Percentiles rank a stretch among this genome's conserved stretches.
Evolutionary conservation across 768 basidiomycete species (phyloP).

Genomic region (Rubroboletus pulcherrimus): DNA sequence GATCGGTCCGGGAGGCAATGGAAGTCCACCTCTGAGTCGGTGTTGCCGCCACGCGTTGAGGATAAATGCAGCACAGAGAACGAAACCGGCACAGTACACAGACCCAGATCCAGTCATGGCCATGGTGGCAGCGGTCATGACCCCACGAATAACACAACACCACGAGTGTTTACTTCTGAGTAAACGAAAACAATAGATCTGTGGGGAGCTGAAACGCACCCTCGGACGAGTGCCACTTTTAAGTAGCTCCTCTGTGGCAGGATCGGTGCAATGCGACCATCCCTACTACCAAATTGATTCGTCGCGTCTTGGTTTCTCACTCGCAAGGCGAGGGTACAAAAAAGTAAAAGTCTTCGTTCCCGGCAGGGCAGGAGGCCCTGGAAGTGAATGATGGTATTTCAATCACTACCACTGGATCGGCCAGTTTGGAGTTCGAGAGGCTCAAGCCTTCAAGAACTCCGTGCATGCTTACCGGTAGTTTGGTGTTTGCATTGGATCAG

Average conservation of each 20-base stretch:
- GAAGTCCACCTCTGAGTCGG: conserved; percentile 14
- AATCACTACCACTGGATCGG: background rate
- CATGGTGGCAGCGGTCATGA: background rate
- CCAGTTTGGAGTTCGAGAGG: background rate
- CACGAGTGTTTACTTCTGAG: background rate
- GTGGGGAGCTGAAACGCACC: background rate
- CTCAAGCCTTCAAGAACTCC: background rate
- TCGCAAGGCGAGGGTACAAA: background rate
- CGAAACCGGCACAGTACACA: conserved; percentile 4
- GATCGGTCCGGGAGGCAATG: conserved; percentile 50
- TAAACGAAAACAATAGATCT: background rate
- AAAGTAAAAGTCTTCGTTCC: background rate
- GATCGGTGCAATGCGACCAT: background rate
- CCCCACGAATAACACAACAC: background rate
- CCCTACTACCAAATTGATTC: background rate
- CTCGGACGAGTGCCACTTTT: background rate
- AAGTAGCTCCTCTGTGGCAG: background rate
- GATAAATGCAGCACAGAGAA: background rate
- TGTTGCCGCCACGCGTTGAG: conserved; percentile 16
- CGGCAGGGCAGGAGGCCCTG: background rate
- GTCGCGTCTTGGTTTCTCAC: background rate
- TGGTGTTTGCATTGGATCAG: too few relatives aligned
- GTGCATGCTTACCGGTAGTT: too few relatives aligned
- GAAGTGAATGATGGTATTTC: background rate
- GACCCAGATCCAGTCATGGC: background rate